These are phyloP conservation scores for Candida albicans DNA, from an alignment of 1,139 yeast genomes.

Conservation along the genomic window DNA sequence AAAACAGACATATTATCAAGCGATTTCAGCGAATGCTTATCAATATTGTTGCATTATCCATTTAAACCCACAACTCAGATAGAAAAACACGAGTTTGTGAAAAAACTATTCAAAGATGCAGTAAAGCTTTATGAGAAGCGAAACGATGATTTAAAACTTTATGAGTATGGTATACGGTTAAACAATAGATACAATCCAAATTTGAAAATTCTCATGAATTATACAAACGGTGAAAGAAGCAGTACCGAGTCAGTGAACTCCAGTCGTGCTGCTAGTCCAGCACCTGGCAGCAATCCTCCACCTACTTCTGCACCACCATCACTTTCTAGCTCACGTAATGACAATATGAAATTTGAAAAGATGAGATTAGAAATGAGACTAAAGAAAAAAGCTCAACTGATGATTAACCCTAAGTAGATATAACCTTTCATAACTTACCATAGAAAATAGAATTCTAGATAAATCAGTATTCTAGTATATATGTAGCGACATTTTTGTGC, in stretches of 20 bases:
- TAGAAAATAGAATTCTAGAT: too few species aligned
- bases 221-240: slow-evolving; percentile 19
- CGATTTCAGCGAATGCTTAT: slow-evolving; percentile 64
- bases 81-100: slow-evolving; percentile 21
- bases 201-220: slow-evolving; percentile 35
- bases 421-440: too few species aligned
- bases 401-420: slow-evolving; percentile 20
- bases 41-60: slow-evolving; percentile 61
- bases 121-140: slow-evolving; percentile 27
- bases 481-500: too few species aligned
- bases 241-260: slow-evolving; percentile 20
- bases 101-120: slow-evolving; percentile 31
- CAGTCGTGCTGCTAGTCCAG: slow-evolving; percentile 16
- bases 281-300: slow-evolving; percentile 7
- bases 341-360: slow-evolving; percentile 45
- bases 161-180: slow-evolving; percentile 40
- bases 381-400: slow-evolving; percentile 44
- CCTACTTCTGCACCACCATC: background rate
- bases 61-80: slow-evolving; percentile 19
- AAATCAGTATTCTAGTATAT: too few species aligned
- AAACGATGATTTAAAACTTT: slow-evolving; percentile 40
- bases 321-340: slow-evolving; percentile 23
- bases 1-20: slow-evolving; percentile 50
- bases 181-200: slow-evolving; percentile 39
- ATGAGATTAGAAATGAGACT: slow-evolving; percentile 43